phyloP scores from a whole-genome alignment of 805 yeast genomes.

The Zygosaccharomyces kombuchaensis region DNA sequence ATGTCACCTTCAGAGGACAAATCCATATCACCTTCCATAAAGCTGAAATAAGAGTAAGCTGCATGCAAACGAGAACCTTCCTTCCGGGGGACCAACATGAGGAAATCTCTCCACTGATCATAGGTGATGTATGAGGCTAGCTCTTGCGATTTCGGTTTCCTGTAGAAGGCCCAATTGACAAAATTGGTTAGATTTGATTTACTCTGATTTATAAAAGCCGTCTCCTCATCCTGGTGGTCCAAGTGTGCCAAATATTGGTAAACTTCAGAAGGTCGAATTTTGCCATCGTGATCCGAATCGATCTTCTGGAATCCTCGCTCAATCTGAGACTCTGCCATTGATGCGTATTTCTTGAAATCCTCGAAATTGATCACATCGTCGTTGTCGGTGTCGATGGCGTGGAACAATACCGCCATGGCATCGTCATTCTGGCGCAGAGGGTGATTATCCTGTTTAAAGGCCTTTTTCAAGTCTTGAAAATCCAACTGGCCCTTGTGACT shows the following conservation, averaged over 20 bases:
- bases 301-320: slow-evolving; percentile 60
- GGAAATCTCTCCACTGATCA: slow-evolving; percentile 80
- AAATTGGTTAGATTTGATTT: slow-evolving; percentile 20
- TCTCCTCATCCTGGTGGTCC: slow-evolving; percentile 26
- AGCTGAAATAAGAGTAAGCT: slow-evolving; percentile 61
- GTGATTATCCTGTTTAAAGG: slow-evolving; percentile 48
- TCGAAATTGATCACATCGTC: slow-evolving; percentile 57
- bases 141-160: slow-evolving; percentile 15
- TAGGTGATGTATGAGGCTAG: slow-evolving; percentile 57
- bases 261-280: slow-evolving; percentile 60
- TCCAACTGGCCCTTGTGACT: slow-evolving; percentile 38
- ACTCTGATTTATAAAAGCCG: slow-evolving; percentile 4
- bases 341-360: slow-evolving; percentile 62
- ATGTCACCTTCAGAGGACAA: slow-evolving; percentile 90
- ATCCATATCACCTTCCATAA: slow-evolving; percentile 70
- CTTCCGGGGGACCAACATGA: slow-evolving; percentile 75
- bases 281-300: slow-evolving; percentile 73
- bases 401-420: slow-evolving; percentile 54
- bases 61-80: slow-evolving; percentile 74
- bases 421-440: slow-evolving; percentile 60
- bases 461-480: slow-evolving; percentile 35
- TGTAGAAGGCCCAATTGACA: slow-evolving; percentile 31
- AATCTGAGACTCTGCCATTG: slow-evolving; percentile 67
- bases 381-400: slow-evolving; percentile 52
- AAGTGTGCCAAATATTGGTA: slow-evolving; percentile 56